Base-by-base conservation (phyloP, 108 stramenopile species). In the Mayamaea pseudoterrestris region DNA sequence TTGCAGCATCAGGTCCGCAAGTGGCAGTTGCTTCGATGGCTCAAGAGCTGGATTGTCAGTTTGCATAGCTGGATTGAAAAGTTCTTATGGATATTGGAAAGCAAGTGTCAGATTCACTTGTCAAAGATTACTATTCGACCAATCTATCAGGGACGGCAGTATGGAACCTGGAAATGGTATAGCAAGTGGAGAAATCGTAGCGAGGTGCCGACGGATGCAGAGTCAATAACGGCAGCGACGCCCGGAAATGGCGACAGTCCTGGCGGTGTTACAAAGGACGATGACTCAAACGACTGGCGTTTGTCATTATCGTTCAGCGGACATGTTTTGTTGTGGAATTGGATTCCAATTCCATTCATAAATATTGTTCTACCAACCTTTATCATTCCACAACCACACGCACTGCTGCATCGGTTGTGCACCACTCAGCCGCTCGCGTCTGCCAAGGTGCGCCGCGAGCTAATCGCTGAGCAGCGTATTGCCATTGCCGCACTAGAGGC, bases 341-440 rank as follows among this genome's bases (percentile, higher is more conserved):
- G 68, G 40, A 66, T 91, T 17, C 84, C 84, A 0, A 69, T 91
- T 47, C 90, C 90, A 2, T 91, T 91, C 56, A 66, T 91, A 34
- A 69, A 53, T 32, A 58, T 87, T 22, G 53, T 59, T 16, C 51
- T 91, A 42, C 90, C 90, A 1, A 72, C 84, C 8, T 84, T 86
- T 44, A 75, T 91, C 51, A 91, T 91, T 60, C 90, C 90, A 16
- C 78, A 77, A 39, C 84, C 83, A 6, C 83, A 91, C 63, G 82
- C 84, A 0, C 63, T 86, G 29, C 52, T 91, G 49, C 71, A 82
- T 43, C 71, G 68, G 50, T 49, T 91, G 35, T 17, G 82, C 43
- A 72, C 84, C 3, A 35, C 63, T 2, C 84, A 91, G 51, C 90
- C 90, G 1, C 61, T 91, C 47, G 83, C 89, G 1, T 78, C 81